phyloP scores from a whole-genome alignment of 1,284 basidiomycete species.

The Cerrena zonata region DNA sequence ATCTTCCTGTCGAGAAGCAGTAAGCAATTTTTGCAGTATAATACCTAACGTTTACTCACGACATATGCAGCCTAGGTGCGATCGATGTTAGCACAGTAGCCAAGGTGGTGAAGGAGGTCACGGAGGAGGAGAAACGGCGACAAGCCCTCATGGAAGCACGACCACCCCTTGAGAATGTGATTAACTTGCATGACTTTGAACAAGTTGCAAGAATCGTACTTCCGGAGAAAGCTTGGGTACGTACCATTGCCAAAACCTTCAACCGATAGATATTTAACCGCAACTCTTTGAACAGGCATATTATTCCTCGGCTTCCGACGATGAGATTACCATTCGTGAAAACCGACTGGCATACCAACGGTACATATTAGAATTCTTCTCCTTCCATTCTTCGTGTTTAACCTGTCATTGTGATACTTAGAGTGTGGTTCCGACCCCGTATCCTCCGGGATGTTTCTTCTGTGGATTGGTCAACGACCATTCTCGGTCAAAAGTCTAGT shows the following conservation, averaged over 20 bases:
- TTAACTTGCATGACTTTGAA: constrained; percentile 73
- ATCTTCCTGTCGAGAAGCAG: constrained; percentile 49
- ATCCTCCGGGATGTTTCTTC: constrained; percentile 78
- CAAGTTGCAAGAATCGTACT: constrained; percentile 50
- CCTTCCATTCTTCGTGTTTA: no score
- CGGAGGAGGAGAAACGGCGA: constrained; percentile 38
- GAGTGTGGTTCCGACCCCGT: constrained; percentile 91
- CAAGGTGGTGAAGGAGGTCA: constrained; percentile 40
- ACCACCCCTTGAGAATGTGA: constrained; percentile 53
- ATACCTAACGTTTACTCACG: no score
- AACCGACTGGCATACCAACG: constrained; percentile 63
- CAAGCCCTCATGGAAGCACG: constrained; percentile 35
- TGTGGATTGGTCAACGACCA: constrained; percentile 79
- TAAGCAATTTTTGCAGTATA: constrained; percentile 12
- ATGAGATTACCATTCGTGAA: constrained; percentile 64
- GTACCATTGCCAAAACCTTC: constrained; percentile 1
- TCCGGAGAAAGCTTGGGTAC: constrained; percentile 39
- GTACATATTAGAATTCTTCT: constrained; percentile 29
- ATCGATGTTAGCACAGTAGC: constrained; percentile 44
- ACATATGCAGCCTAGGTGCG: constrained; percentile 43
- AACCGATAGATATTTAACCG: neutral
- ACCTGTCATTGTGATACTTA: no score
- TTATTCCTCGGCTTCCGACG: constrained; percentile 59
- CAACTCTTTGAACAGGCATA: constrained; percentile 53
- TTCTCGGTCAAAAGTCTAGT: constrained; percentile 65